Base-by-base conservation (phyloP, 108 stramenopile genomes). In the Schizochytrium sp. region DNA sequence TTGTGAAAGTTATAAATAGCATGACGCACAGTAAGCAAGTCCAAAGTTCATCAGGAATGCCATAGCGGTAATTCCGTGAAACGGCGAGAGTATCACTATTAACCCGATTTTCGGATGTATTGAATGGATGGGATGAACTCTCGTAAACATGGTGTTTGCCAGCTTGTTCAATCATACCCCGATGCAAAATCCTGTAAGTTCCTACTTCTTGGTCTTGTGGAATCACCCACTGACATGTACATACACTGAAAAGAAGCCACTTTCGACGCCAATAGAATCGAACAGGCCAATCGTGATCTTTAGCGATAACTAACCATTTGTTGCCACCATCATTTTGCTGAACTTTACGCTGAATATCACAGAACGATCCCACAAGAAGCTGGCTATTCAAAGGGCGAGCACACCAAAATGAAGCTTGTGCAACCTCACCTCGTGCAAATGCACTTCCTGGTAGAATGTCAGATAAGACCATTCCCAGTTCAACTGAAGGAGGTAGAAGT, bases 181-280 rank as follows among this genome's bases (percentile, higher is more conserved):
- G 76, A 40, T 55, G 3, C 17, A 55, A 13, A 40, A 83, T 56
- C 1, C 76, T 47, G 40, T 83, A 83, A 5, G 47, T 55, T 5
- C 76, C 76, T 10, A n/a, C 45, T 2, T 0, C 17, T 13, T 83
- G 50, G 5, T 42, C 76, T 53, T 83, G 17, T 53, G 76, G 76
- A 28, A 83, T 40, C 13, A 83, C 40, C 76, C 76, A 83, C 76
- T 83, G 50, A 28, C 76, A 83, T 10, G 76, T 83, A 53, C 76
- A 83, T n/a, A 40, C 28, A 28, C 28, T 55, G 53, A 83, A 83
- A 40, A 83, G 12, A 5, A 50, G 15, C 50, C 53, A 83, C 1
- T 40, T 17, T 47, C 8, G 10, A 10, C 50, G 53, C 50, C 47
- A 83, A 1, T n/a, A 55, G 47, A 83, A 83, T 0, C 76, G 76